Evolutionary conservation across 805 yeast species (phyloP).

Genomic region (Cyberlindnera saturnus): DNA sequence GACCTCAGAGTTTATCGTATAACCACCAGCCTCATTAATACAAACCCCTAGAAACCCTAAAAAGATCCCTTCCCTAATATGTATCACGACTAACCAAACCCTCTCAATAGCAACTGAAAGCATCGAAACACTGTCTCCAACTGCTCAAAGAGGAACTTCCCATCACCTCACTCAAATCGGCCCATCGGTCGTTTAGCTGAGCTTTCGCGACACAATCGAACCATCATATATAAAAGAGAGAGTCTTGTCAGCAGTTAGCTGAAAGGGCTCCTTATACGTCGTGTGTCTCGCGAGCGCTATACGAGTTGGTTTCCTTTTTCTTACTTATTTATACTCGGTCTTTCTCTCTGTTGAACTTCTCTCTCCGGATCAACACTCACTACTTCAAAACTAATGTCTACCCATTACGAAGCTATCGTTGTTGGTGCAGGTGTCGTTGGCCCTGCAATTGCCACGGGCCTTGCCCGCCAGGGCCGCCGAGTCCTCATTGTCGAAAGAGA

Average conservation of each 20-base stretch:
- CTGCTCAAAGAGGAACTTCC: no score
- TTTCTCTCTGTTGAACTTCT: background rate
- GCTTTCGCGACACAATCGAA: conserved; percentile 1
- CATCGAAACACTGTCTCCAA: no score
- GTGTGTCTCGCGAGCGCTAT: no score
- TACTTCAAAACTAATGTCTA: background rate
- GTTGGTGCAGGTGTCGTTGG: conserved; percentile 99
- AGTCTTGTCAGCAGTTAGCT: background rate
- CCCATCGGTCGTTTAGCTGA: background rate
- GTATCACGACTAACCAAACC: no score
- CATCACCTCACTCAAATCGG: background rate
- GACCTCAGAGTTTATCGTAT: no score
- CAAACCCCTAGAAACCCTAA: no score
- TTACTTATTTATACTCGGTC: no score
- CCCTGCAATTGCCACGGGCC: conserved; percentile 82
- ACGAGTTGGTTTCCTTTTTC: no score
- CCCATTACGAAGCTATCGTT: conserved; percentile 69
- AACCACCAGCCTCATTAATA: no score
- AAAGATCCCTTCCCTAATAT: no score
- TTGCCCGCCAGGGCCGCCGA: conserved; percentile 84
- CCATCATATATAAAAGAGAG: background rate
- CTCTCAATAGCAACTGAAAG: no score
- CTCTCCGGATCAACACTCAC: background rate
- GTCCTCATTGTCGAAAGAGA: conserved; percentile 79
- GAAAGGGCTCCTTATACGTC: no score